Evolutionary conservation across 75 land plant species (phyloP).

Genomic region (Larix kaempferi): DNA sequence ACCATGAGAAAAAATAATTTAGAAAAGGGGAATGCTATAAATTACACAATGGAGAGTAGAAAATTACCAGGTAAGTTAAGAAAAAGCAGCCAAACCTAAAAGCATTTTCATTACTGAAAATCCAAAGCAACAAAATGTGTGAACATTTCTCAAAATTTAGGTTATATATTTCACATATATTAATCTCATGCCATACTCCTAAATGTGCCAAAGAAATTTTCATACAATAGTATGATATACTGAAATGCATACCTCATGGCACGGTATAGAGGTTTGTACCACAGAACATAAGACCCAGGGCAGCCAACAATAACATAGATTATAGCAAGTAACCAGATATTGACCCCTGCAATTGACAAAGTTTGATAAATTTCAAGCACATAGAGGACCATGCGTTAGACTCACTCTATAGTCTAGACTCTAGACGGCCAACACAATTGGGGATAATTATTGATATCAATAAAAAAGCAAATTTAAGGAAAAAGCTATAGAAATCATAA

Average conservation of each 20-base stretch:
- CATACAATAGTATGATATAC: background rate
- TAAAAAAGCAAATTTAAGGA: background rate
- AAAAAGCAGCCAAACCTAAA: conserved; percentile 90
- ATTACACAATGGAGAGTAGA: background rate
- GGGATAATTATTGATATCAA: background rate
- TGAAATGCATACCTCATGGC: conserved; percentile 67
- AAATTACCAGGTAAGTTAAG: conserved; percentile 66
- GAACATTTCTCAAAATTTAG: background rate
- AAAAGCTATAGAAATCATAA: background rate
- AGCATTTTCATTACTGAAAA: conserved; percentile 83
- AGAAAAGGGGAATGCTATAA: too few species aligned
- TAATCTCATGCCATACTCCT: background rate
- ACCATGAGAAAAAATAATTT: background rate
- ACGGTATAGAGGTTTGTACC: conserved; percentile 96
- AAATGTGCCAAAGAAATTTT: background rate
- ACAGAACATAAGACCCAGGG: conserved; percentile 85
- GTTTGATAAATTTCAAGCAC: background rate
- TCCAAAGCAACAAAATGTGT: background rate
- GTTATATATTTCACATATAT: background rate
- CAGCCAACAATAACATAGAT: conserved; percentile 72
- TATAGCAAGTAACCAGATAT: conserved; percentile 77
- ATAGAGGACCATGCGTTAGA: background rate
- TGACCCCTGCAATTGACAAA: conserved; percentile 51
- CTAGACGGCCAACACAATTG: background rate
- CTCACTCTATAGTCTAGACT: background rate